Evolutionary conservation across 2,329 filamentous ascomycete genomes (phyloP).

Genomic region (Calonectria pauciramosa): DNA sequence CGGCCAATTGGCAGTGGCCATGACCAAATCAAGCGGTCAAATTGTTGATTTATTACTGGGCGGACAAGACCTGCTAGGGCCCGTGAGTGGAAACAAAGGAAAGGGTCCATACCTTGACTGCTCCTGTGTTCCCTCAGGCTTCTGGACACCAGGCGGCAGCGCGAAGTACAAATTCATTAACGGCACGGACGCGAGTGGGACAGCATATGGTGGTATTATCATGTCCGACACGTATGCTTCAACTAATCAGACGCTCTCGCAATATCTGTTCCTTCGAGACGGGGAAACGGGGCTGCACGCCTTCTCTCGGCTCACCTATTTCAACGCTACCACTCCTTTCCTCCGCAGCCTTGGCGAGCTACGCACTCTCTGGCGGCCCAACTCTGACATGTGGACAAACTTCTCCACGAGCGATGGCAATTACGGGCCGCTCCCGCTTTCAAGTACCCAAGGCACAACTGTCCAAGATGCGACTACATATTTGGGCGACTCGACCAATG

Average conservation of each 20-base stretch:
- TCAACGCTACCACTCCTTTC: conserved; percentile 69
- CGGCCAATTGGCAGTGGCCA: conserved; percentile 53
- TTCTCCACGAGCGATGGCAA: conserved; percentile 68
- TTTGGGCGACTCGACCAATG: conserved; percentile 65
- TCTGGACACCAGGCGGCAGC: conserved; percentile 70
- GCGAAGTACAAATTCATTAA: conserved; percentile 59
- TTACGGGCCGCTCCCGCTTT: conserved; percentile 59
- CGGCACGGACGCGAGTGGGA: conserved; percentile 61
- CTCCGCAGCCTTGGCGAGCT: conserved; percentile 72
- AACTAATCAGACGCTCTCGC: conserved; percentile 71
- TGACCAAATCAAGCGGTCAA: conserved; percentile 53
- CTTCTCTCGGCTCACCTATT: conserved; percentile 71
- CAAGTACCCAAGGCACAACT: conserved; percentile 55
- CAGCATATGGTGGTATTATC: conserved; percentile 68
- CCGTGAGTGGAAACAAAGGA: conserved; percentile 53
- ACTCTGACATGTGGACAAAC: conserved; percentile 72
- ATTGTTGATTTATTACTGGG: conserved; percentile 53
- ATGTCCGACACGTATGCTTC: conserved; percentile 71
- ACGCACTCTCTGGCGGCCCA: conserved; percentile 72
- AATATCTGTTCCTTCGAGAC: conserved; percentile 75
- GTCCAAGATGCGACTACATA: conserved; percentile 77
- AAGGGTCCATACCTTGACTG: conserved; percentile 73
- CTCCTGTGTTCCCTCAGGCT: conserved; percentile 71
- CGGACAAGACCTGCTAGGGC: conserved; percentile 64
- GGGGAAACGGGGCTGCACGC: conserved; percentile 74